Base-by-base conservation (phyloP, 805 yeast genomes). In the Tetrapisispora phaffii region DNA sequence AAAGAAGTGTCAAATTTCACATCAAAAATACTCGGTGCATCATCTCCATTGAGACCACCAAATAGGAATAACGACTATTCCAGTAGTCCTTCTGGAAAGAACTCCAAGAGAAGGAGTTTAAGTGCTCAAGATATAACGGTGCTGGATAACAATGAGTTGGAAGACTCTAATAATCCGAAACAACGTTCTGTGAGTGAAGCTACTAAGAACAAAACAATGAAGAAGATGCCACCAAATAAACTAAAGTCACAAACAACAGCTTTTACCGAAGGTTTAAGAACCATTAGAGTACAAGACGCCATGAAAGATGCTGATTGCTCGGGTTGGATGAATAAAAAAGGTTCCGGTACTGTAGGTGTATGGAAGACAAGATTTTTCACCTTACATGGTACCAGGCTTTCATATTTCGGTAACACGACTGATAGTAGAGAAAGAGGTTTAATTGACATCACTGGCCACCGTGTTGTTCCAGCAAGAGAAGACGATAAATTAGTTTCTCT, bases 301-400 rank as follows among this genome's bases (percentile, higher is more conserved):
- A 77, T 83, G 39, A 77, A 77, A 53, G 68, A 80, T 5, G 85
- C 97, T 0, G 82, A 74, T 42, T 78, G 73, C 57, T 79, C 85
- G 39, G 98, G 98, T 2, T 93, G 97, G 95, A 86, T 93, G 96
- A 78, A 86, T 44, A 93, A 93, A 63, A 80, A 85, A 51, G 95
- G 96, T 26, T 85, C 82, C 47, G 74, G 82, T 45, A 77, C 93
- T 2, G 76, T 84, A 50, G 86, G 88, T 10, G 77, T 86, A 17
- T 93, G 97, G 97, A 84, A 89, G 56, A 81, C 80, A 47, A 75
- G 98, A 44, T 74, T 68, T 47, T 89, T 89, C 60, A 80, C 93
- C 0, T 70, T 93, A 29, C 96, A 93, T 65, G 95, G 95, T 2
- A 93, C 98, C 0, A 72, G 98, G 54, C 67, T 93, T 44, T 87